Conservation (phyloP, 768 basidiomycete genomes). For the Leucogyrophana mollusca region DNA sequence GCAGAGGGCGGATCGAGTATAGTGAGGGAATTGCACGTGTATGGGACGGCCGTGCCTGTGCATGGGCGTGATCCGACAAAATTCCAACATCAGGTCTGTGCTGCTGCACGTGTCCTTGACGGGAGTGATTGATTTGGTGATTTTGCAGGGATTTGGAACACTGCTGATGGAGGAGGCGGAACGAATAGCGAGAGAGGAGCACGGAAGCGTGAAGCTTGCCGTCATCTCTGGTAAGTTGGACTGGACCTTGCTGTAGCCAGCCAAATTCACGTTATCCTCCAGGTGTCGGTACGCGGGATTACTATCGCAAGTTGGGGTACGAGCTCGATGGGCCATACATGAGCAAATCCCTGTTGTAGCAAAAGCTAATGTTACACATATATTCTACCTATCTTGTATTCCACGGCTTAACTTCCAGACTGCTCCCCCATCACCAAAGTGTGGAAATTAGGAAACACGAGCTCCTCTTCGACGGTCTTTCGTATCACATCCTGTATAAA, state of each 20-base stretch:
- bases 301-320: slow-evolving; percentile 93
- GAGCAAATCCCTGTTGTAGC: slow-evolving; percentile 73
- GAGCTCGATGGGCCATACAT: slow-evolving; percentile 97
- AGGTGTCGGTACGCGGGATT: slow-evolving; percentile 97
- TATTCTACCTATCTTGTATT: slow-evolving; percentile 13
- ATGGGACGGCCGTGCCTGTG: slow-evolving; percentile 96
- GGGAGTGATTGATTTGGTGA: neutral
- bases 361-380: slow-evolving; percentile 4
- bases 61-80: slow-evolving; percentile 97
- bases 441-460: slow-evolving; percentile 96
- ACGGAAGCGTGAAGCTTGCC: slow-evolving; percentile 93
- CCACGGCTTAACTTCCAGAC: slow-evolving; percentile 5
- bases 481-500: slow-evolving; percentile 96
- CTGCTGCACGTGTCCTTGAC: slow-evolving; percentile 1
- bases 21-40: slow-evolving; percentile 95
- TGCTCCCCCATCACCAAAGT: slow-evolving; percentile 59
- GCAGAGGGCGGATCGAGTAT: slow-evolving; percentile 85
- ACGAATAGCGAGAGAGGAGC: slow-evolving; percentile 94
- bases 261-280: slow-evolving; percentile 8
- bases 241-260: neutral
- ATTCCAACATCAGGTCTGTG: slow-evolving; percentile 86
- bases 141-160: slow-evolving; percentile 85
- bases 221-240: slow-evolving; percentile 84
- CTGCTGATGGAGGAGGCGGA: slow-evolving; percentile 99
- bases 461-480: slow-evolving; percentile 92